Percentiles rank a stretch among this genome's conserved stretches.
phyloP scores from a whole-genome alignment of 2,329 filamentous ascomycete species.

The Trichoderma aggressivum region DNA sequence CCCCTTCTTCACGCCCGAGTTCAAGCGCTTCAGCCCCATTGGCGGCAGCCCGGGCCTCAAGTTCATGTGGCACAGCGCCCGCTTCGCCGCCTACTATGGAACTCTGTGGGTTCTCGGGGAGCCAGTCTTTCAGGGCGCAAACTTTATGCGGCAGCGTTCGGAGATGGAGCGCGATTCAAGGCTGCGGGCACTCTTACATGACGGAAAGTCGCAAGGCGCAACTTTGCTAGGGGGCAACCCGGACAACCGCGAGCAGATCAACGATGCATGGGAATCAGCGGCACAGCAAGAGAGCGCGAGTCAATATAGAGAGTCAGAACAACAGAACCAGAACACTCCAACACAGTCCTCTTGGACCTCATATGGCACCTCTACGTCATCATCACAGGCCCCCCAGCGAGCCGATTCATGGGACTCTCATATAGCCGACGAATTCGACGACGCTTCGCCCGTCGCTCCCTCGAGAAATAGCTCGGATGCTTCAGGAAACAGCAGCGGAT shows the following conservation, averaged over 20 bases:
- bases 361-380: slow-evolving; percentile 1
- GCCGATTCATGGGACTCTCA: slow-evolving; percentile 26
- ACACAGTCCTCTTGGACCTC: slow-evolving; percentile 21
- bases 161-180: slow-evolving; percentile 30
- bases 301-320: slow-evolving; percentile 12
- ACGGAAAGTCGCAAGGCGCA: slow-evolving; percentile 22
- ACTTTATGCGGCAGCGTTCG: slow-evolving; percentile 26
- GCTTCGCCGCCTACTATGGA: slow-evolving; percentile 35
- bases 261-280: slow-evolving; percentile 21
- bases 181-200: slow-evolving; percentile 26
- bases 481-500: slow-evolving; percentile 27
- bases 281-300: slow-evolving; percentile 16
- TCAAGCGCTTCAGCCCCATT: slow-evolving; percentile 31
- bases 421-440: slow-evolving; percentile 34
- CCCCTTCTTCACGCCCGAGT: slow-evolving; percentile 39
- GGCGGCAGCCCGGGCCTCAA: slow-evolving; percentile 28
- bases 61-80: slow-evolving; percentile 35
- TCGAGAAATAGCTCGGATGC: slow-evolving; percentile 24
- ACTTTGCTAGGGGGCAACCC: slow-evolving; percentile 18
- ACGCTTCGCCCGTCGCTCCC: slow-evolving; percentile 43
- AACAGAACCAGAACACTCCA: slow-evolving; percentile 4
- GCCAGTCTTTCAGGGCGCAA: slow-evolving; percentile 31
- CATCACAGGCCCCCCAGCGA: slow-evolving; percentile 9
- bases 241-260: slow-evolving; percentile 20
- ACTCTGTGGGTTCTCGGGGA: slow-evolving; percentile 25